Evolutionary conservation across 2,329 filamentous ascomycete genomes (phyloP), one percentile per base, ranked within the genome.

Genomic region (Lithohypha guttulata): DNA sequence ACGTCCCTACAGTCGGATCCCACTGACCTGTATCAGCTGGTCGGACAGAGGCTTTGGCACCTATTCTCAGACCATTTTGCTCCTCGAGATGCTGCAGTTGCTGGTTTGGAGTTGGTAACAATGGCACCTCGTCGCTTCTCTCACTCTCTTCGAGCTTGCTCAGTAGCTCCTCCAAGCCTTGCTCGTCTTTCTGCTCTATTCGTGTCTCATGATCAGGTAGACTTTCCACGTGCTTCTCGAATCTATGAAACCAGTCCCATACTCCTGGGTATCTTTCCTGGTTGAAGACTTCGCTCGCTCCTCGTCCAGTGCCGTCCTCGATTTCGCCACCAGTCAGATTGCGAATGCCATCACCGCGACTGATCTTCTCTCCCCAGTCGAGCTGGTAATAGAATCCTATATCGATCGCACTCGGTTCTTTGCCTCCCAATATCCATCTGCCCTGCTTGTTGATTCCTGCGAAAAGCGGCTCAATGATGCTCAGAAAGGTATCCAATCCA

Each of bases 141-240:
- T 66, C 56, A 27, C 60, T 50, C 9, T 50, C 45, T 38, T 65
- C 60, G 32, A 69, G 44, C 36, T 61, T 59, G 42, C 64, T 55
- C 20, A 48, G 25, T 10, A 42, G 15, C 9, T 28, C 23, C 4
- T 36, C 28, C 4, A 51, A 22, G 3, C 43, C 34, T 4, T 6
- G 15, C 4, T 33, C 22, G 15, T 51, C 43, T 4, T 26, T 15
- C 15, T 27, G 34, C 26, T 49, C 44, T 17, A 49, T 19, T 31
- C 45, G 38, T 9, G 44, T 46, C 34, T 49, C 47, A 25, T 20
- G 25, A 14, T 21, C 27, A 4, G 48, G 45, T 13, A 48, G 31
- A 14, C 22, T 21, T 2, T 43, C 41, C 29, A 51, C 15, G 15
- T 45, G 42, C 14, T n/a, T 15, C 23, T 42, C 40, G 29, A 44